Evolutionary conservation across 2,329 filamentous ascomycete genomes (phyloP), one percentile per base, ranked within the genome.

Genomic region (Claviceps africana): DNA sequence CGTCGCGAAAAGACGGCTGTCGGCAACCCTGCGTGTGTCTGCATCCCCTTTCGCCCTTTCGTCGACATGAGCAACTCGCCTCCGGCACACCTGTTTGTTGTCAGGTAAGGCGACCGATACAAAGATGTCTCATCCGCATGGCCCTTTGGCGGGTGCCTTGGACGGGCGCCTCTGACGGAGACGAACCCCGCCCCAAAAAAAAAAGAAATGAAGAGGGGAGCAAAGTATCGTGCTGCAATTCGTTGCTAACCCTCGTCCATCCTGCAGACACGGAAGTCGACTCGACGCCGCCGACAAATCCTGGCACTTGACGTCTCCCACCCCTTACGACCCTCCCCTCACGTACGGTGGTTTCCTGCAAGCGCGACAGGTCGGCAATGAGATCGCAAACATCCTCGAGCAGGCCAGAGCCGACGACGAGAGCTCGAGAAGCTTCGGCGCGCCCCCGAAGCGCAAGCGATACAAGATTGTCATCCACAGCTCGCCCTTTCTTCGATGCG

Each of bases 291-390:
- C 90, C 56, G 90, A 98, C 74, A 89, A 90, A 65, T 82, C 88
- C 67, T 98, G 93, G 93, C 88, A 96, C 67, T 77, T 95, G 51
- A 86, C 86, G 31, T 95, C 93, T 6, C 86, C 90, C 1, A 90
- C 88, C 6, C 93, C 93, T 2, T 98, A 97, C 73, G 91, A 98
- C 59, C 88, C 93, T 58, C 93, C 93, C 48, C 76, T 98, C 53
- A 95, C 90, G 2, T 97, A 96, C 64, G 87, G 88, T 59, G 93
- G 93, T 57, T 96, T 93, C 86, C 80, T 84, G 15, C 93, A 97
- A 67, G 84, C 86, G 51, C 83, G 86, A 60, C 81, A 83, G 5
- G 78, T 96, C 25, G 93, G 93, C 17, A 76, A 82, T 55, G 83
- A 88, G 55, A 96, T 98, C 56, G 85, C 81, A n/a, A 82, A 76